Base-by-base conservation (phyloP, 306 rosid species). In the Argentina anserina region DNA sequence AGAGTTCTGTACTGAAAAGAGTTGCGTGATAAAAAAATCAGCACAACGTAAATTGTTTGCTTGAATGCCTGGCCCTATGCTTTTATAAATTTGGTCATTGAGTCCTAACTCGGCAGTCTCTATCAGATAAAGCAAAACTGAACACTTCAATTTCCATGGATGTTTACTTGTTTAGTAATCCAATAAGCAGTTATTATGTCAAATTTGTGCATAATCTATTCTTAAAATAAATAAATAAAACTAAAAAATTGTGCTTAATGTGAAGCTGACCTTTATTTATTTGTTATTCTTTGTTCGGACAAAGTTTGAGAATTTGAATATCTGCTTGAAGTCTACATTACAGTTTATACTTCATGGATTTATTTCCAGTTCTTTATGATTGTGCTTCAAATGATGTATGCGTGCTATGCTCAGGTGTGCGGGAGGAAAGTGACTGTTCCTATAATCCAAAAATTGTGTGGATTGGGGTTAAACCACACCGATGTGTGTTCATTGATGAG, bases 371-470 rank as follows among this genome's bases (percentile, higher is more conserved):
- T 20, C 39, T 20, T 8, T 3, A 33, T 62, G 29, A 17, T 5
- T 69, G 49, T n/a, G 12, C 46, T n/a, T 50, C 28, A 14, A 49
- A 50, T 6, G 9, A 29, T 75, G 34, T 36, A 12, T 72, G 56
- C 11, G 69, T 70, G 70, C 84, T 77, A 41, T 79, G 65, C 45
- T 68, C 83, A 93, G 98, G 98, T 47, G 80, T 91, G 39, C 98
- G 84, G n/a, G 97, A 93, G 86, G 98, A 93, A 87, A 85, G 76
- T 87, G 83, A 85, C 75, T 90, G 75, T 72, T 7, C 84, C 21
- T 93, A 93, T 80, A 83, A 79, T 75, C 98, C 98, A 41, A 93
- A 93, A 75, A 77, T 89, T 84, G 97, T 93, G 66, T 85, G 98
- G 70, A 87, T 93, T 75, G 98, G 98, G 84, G 87, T 93, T 21